These are phyloP conservation scores for Citrus cavaleriei DNA, from an alignment of 345 rosid species.

Conservation along the genomic window DNA sequence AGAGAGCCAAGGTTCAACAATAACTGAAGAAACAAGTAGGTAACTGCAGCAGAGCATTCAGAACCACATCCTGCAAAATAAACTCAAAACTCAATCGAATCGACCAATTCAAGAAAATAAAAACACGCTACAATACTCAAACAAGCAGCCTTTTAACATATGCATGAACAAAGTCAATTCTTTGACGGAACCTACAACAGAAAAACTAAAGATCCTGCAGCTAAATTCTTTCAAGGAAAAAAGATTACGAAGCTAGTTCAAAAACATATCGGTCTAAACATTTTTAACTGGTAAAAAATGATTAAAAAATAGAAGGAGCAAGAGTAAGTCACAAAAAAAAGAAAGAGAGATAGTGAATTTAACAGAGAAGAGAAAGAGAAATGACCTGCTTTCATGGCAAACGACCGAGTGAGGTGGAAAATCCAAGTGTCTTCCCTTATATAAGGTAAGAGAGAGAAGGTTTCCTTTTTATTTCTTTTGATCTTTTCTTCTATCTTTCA, in stretches of 20 bases:
- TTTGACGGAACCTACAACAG: background rate
- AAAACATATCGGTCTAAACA: background rate
- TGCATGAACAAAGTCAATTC: conserved; percentile 1
- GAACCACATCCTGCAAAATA: background rate
- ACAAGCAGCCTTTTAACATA: background rate
- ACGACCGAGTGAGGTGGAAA: conserved; percentile 4
- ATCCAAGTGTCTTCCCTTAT: conserved; percentile 14
- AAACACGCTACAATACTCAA: background rate
- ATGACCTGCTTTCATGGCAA: conserved; percentile 22
- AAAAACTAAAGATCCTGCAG: conserved; percentile 4
- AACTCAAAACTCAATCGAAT: conserved; percentile 2
- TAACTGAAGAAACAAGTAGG: background rate
- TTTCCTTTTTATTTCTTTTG: no score
- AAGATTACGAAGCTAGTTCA: conserved; percentile 1
- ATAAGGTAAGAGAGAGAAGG: conserved; percentile 7
- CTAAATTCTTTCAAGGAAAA: background rate
- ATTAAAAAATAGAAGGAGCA: background rate
- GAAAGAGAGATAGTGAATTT: background rate
- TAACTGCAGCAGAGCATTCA: background rate
- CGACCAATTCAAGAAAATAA: background rate
- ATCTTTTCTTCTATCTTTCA: no score
- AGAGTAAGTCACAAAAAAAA: background rate
- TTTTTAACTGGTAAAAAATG: no score
- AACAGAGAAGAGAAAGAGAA: conserved; percentile 15
- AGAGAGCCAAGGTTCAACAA: background rate